phyloP scores from a whole-genome alignment of 2,329 filamentous ascomycete genomes.

The Hymenoscyphus scutula region DNA sequence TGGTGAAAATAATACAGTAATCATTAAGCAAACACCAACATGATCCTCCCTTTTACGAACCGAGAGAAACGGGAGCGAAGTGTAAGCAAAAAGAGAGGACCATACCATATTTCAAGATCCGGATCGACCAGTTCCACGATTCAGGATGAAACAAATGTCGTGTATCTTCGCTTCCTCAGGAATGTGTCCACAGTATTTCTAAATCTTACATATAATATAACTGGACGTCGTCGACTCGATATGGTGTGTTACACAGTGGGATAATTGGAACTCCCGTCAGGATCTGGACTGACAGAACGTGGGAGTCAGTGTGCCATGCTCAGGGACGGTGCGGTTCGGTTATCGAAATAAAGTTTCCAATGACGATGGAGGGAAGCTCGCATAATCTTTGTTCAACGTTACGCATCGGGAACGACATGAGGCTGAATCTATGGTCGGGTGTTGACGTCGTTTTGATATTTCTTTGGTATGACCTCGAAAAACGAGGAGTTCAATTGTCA shows the following conservation, averaged over 20 bases:
- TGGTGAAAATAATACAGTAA: neutral
- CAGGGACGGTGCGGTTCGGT: neutral
- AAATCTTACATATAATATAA: neutral
- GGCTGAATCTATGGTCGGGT: neutral
- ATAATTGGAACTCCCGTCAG: neutral
- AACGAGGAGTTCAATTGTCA: neutral
- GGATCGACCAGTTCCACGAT: neutral
- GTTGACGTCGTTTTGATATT: neutral
- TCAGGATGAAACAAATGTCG: slow-evolving; percentile 1
- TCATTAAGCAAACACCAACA: neutral
- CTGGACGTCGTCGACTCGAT: neutral
- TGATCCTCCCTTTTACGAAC: neutral
- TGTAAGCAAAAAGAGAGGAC: neutral
- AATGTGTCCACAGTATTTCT: neutral
- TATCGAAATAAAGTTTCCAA: neutral
- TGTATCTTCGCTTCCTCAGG: neutral
- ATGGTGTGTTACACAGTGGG: neutral
- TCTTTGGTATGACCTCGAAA: neutral
- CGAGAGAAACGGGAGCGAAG: neutral
- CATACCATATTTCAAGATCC: neutral
- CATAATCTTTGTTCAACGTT: neutral
- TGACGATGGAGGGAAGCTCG: neutral
- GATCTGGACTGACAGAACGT: neutral
- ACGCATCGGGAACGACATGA: slow-evolving; percentile 1
- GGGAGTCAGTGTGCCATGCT: neutral